A percentile compares a stretch with the other conserved stretches of the same genome.
Conservation (phyloP, 2,329 filamentous ascomycete species). For the Diaporthe sp. region DNA sequence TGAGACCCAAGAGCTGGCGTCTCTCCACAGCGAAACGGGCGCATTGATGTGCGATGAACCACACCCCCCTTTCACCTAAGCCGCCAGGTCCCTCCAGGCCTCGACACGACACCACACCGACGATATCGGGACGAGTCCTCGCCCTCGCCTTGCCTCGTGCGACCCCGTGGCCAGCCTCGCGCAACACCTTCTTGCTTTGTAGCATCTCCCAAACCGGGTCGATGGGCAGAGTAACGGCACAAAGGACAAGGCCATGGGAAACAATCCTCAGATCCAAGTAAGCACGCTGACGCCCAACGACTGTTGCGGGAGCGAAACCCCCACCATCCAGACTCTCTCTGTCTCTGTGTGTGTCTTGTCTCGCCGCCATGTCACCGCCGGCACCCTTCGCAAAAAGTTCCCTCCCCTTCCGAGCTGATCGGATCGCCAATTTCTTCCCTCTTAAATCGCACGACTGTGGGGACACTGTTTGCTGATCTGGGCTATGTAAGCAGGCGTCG, state of each 20-base stretch:
- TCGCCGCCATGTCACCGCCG: constrained; percentile 1
- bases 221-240: constrained; percentile 60
- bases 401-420: not conserved
- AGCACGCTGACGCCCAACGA: constrained; percentile 46
- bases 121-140: constrained; percentile 25
- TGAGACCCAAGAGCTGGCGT: constrained; percentile 2
- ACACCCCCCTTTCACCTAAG: constrained; percentile 20
- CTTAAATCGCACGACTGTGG: not conserved
- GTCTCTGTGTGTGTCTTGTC: not conserved
- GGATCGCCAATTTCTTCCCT: not conserved
- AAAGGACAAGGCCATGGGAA: constrained; percentile 64
- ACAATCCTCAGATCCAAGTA: constrained; percentile 60
- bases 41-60: constrained; percentile 27
- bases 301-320: not conserved
- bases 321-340: constrained; percentile 15
- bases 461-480: constrained; percentile 43
- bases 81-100: constrained; percentile 2
- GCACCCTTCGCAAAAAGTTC: not conserved
- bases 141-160: not conserved
- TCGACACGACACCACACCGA: constrained; percentile 30
- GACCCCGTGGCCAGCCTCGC: constrained; percentile 19
- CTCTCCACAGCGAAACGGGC: constrained; percentile 25
- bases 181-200: constrained; percentile 38
- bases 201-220: constrained; percentile 45
- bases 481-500: constrained; percentile 54